These are phyloP conservation scores for Jatropha podagrica DNA, from an alignment of 441 rosid genomes.

Conservation along the genomic window DNA sequence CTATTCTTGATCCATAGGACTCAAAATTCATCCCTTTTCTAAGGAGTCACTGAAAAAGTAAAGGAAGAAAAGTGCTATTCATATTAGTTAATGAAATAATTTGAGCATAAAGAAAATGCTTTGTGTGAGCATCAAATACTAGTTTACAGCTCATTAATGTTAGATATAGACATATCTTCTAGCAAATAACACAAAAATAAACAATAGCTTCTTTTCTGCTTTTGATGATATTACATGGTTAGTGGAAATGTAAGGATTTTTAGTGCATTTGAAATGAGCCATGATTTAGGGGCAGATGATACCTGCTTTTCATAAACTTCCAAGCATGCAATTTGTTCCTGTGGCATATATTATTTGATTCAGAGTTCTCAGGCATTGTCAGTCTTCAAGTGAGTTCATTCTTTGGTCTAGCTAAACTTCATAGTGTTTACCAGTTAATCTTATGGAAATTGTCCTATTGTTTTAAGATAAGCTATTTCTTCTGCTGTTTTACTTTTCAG, in stretches of 20 bases:
- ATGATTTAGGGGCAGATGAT: constrained; percentile 1
- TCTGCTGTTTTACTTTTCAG: constrained; percentile 48
- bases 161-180: neutral
- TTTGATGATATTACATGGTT: neutral
- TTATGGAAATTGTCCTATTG: constrained; percentile 13
- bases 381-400: constrained; percentile 6
- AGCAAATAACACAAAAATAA: neutral
- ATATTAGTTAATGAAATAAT: constrained; percentile 1
- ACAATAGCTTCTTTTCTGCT: constrained; percentile 8
- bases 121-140: neutral
- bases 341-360: neutral
- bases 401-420: neutral
- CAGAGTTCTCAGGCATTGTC: neutral
- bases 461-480: constrained; percentile 16
- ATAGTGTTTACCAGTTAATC: neutral
- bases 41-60: neutral
- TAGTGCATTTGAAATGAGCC: constrained; percentile 1
- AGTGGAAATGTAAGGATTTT: neutral
- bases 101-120: neutral
- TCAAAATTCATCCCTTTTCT: neutral
- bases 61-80: neutral
- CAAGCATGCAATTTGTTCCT: neutral
- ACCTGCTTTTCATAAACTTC: constrained; percentile 5
- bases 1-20: neutral
- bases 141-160: constrained; percentile 9